phyloP scores from a whole-genome alignment of 2,329 filamentous ascomycete species.

The Thermomyces lanuginosus region DNA sequence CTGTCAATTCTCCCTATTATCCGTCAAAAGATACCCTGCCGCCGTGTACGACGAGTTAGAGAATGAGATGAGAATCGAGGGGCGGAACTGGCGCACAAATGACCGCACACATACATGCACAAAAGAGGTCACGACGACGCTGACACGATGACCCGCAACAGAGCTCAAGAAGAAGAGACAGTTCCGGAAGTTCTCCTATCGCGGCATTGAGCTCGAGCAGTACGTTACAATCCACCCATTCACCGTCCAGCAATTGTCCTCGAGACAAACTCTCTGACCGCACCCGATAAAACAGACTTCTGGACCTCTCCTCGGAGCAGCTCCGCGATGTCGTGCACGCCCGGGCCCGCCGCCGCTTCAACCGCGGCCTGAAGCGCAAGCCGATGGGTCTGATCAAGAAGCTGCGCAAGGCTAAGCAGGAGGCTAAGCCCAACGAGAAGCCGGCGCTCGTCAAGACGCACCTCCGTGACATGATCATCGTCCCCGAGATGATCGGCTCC shows the following conservation, averaged over 20 bases:
- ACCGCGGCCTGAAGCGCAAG: conserved; percentile 99
- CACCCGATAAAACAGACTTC: conserved; percentile 50
- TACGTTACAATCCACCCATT: conserved; percentile 38
- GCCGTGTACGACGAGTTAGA: too few relatives aligned
- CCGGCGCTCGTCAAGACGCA: conserved; percentile 98
- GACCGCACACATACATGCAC: conserved; percentile 7
- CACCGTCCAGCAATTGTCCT: neutral
- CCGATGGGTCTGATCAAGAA: conserved; percentile 99
- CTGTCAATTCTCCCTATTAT: neutral
- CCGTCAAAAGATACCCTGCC: conserved; percentile 1
- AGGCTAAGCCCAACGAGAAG: conserved; percentile 99
- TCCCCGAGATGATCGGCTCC: conserved; percentile 98
- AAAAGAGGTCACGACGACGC: conserved; percentile 10
- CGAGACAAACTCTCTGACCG: conserved; percentile 11
- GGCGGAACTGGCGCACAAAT: conserved; percentile 3
- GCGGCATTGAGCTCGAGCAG: conserved; percentile 98
- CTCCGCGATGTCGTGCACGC: conserved; percentile 99
- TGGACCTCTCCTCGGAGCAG: conserved; percentile 96
- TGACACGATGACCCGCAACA: conserved; percentile 25
- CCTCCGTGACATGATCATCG: conserved; percentile 98
- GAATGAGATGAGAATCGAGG: conserved; percentile 5
- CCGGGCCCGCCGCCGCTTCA: conserved; percentile 95
- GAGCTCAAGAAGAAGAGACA: conserved; percentile 99
- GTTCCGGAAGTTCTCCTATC: conserved; percentile 99
- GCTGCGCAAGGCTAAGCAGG: conserved; percentile 98